Conservation (phyloP, 1,284 basidiomycete genomes). For the Ganoderma leucocontextum region DNA sequence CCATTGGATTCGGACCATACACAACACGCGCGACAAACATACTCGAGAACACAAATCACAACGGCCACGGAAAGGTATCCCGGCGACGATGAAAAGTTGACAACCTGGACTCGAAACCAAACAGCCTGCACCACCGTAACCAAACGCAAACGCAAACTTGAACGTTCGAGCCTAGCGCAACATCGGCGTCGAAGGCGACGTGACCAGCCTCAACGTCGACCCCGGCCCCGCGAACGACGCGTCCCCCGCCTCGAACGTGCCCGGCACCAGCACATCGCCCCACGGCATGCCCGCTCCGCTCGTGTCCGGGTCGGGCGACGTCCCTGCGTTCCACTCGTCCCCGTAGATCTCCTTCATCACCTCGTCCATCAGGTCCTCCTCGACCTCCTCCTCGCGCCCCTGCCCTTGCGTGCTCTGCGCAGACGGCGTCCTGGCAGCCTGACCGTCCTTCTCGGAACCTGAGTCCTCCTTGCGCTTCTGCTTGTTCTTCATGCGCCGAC, state of each 20-base stretch:
- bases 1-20: background rate
- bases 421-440: background rate
- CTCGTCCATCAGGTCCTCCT: constrained; percentile 41
- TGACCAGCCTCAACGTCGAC: constrained; percentile 36
- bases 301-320: constrained; percentile 20
- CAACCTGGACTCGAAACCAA: background rate
- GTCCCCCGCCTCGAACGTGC: constrained; percentile 29
- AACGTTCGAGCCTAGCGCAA: background rate
- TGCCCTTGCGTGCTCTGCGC: constrained; percentile 6
- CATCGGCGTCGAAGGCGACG: constrained; percentile 32
- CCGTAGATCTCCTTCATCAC: constrained; percentile 43
- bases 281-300: constrained; percentile 28
- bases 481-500: constrained; percentile 23
- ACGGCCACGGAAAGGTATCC: background rate
- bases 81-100: background rate
- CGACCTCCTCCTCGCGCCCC: constrained; percentile 29
- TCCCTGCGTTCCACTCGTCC: constrained; percentile 34
- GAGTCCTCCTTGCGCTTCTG: constrained; percentile 21
- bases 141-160: background rate
- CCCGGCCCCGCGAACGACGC: constrained; percentile 34
- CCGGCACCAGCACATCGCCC: constrained; percentile 24
- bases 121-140: background rate
- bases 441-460: constrained; percentile 4
- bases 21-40: background rate
- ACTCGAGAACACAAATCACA: background rate